phyloP scores from a whole-genome alignment of 208 protist species.

The Leptomonas pyrrhocoris region DNA sequence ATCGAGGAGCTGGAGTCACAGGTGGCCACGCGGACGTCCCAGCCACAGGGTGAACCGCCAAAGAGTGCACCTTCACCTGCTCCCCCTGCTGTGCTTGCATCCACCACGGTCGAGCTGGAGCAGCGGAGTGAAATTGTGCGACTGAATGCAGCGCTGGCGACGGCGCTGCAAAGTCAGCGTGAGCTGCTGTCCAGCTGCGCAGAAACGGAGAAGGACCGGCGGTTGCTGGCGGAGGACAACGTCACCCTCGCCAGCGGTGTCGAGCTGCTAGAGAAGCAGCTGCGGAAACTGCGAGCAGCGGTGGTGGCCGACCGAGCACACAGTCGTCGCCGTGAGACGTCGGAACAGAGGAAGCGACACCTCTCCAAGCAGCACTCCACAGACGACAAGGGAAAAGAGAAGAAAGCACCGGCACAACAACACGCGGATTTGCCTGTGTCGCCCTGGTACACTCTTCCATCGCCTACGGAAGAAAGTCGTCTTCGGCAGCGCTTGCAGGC shows the following conservation, averaged over 20 bases:
- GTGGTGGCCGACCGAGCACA: not conserved
- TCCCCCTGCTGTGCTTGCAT: not conserved
- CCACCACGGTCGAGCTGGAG: not conserved
- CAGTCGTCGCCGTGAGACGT: not conserved
- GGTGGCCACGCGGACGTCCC: constrained; percentile 12
- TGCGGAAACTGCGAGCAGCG: constrained; percentile 14
- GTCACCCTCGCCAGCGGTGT: constrained; percentile 38
- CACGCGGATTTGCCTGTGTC: not conserved
- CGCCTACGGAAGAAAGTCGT: constrained; percentile 2
- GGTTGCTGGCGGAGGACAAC: constrained; percentile 39
- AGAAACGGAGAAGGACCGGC: constrained; percentile 26
- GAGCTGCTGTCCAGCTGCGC: constrained; percentile 27
- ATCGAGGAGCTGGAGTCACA: constrained; percentile 46
- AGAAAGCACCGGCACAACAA: not conserved
- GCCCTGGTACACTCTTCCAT: not conserved
- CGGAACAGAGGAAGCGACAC: not conserved
- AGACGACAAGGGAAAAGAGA: not conserved
- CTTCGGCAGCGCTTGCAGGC: constrained; percentile 11
- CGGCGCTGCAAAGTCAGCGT: constrained; percentile 35
- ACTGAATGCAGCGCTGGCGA: constrained; percentile 8
- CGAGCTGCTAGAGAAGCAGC: constrained; percentile 30
- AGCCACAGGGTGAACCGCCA: not conserved
- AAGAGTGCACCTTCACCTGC: not conserved
- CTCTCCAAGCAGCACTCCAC: not conserved
- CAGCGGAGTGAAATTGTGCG: not conserved